Evolutionary conservation across 2,329 filamentous ascomycete species (phyloP).

Genomic region (Blastomyces parvus): DNA sequence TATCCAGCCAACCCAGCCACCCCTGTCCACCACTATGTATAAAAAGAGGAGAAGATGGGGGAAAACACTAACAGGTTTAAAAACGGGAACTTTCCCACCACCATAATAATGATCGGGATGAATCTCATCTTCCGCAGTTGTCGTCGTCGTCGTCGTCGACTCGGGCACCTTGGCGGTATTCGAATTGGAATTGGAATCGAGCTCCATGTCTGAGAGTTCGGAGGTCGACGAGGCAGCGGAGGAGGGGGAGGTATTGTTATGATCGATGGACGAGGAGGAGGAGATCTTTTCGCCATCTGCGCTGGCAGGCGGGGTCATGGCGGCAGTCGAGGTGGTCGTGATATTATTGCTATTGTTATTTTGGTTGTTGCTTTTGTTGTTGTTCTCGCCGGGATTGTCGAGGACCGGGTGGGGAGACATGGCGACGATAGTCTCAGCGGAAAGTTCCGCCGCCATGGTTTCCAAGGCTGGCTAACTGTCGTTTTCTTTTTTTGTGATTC

Average conservation of each 20-base stretch:
- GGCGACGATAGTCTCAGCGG: constrained; percentile 7
- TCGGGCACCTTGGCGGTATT: constrained; percentile 32
- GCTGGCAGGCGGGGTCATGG: constrained; percentile 37
- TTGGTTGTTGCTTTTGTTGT: neutral
- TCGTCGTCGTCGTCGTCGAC: neutral
- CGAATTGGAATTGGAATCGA: constrained; percentile 24
- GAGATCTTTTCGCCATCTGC: constrained; percentile 37
- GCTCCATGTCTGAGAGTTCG: constrained; percentile 35
- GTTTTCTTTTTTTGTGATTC: too few species aligned
- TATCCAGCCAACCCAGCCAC: neutral
- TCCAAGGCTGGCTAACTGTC: too few species aligned
- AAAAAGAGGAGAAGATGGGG: neutral
- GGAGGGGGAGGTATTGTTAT: constrained; percentile 22
- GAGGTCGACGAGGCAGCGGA: constrained; percentile 9
- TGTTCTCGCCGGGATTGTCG: neutral
- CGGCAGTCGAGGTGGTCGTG: constrained; percentile 19
- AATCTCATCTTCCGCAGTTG: constrained; percentile 51
- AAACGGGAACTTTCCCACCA: constrained; percentile 74
- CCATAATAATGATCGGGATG: constrained; percentile 82
- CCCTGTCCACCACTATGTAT: neutral
- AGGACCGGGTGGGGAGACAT: neutral
- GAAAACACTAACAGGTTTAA: constrained; percentile 60
- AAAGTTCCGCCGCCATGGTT: constrained; percentile 23
- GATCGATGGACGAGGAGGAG: constrained; percentile 21
- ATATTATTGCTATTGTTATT: constrained; percentile 6